These are phyloP conservation scores for Talaromyces ruber DNA, from an alignment of 495 filamentous ascomycete species.

Conservation along the genomic window DNA sequence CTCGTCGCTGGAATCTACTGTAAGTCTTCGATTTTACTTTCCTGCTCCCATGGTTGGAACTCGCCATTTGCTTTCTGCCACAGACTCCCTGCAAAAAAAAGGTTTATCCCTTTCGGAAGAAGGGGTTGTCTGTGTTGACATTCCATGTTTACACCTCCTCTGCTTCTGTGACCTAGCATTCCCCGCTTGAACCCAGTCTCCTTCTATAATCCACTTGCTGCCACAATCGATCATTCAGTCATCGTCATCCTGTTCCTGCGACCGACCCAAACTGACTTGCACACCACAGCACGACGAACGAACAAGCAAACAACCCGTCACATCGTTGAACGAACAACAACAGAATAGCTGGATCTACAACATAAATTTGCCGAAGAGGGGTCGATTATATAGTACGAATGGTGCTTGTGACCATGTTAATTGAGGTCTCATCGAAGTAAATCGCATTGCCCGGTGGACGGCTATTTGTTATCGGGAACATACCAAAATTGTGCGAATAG, in stretches of 20 bases:
- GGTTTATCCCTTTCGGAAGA: constrained; percentile 2
- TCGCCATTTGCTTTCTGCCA: background rate
- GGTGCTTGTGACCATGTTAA: constrained; percentile 1
- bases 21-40: background rate
- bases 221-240: background rate
- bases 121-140: constrained; percentile 7
- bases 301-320: background rate
- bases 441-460: background rate
- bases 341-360: background rate
- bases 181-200: constrained; percentile 5
- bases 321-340: background rate
- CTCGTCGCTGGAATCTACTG: background rate
- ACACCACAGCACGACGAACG: background rate
- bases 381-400: background rate
- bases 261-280: background rate
- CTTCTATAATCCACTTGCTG: background rate
- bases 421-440: constrained; percentile 3
- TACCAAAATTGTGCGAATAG: constrained; percentile 7
- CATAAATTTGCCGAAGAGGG: background rate
- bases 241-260: background rate
- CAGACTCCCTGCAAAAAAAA: background rate
- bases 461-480: background rate
- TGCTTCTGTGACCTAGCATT: constrained; percentile 1
- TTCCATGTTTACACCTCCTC: constrained; percentile 6
- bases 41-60: background rate